phyloP scores from a whole-genome alignment of 2,329 filamentous ascomycete species.

The Mollisia scopiformis region DNA sequence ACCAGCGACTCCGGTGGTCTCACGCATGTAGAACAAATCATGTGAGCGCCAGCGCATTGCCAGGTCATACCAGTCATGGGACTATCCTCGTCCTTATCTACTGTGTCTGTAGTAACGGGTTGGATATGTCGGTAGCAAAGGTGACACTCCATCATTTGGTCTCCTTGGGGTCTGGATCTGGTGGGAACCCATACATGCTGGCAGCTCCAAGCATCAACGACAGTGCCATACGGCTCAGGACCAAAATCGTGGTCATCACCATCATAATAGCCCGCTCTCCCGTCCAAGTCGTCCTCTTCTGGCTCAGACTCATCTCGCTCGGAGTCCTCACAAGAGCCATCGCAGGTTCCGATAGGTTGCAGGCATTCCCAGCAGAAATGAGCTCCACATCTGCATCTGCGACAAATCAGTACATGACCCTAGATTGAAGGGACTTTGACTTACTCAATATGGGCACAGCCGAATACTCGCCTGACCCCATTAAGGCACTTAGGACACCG shows the following conservation, averaged over 20 bases:
- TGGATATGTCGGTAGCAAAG: slow-evolving; percentile 12
- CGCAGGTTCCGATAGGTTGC: slow-evolving; percentile 31
- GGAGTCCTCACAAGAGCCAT: slow-evolving; percentile 25
- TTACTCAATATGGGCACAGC: slow-evolving; percentile 48
- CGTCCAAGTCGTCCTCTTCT: slow-evolving; percentile 33
- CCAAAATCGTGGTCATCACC: slow-evolving; percentile 41
- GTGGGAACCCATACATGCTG: slow-evolving; percentile 11
- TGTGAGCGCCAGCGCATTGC: neutral
- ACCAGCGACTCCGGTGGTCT: neutral
- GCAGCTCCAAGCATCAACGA: slow-evolving; percentile 20
- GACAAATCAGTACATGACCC: neutral
- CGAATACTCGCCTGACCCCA: slow-evolving; percentile 50
- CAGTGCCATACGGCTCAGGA: slow-evolving; percentile 28
- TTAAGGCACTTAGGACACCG: slow-evolving; percentile 51
- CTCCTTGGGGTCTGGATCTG: neutral
- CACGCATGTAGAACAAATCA: neutral
- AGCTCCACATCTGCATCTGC: slow-evolving; percentile 49
- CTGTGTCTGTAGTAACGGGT: neutral
- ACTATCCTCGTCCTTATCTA: neutral
- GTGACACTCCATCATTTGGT: slow-evolving; percentile 16
- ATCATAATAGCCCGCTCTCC: slow-evolving; percentile 32
- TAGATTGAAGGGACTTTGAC: neutral
- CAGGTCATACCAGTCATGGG: neutral
- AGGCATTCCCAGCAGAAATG: slow-evolving; percentile 53
- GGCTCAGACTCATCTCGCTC: slow-evolving; percentile 21